These are phyloP conservation scores for Mesotaenium endlicherianum DNA, from an alignment of 139 green algal genomes.

Conservation along the genomic window DNA sequence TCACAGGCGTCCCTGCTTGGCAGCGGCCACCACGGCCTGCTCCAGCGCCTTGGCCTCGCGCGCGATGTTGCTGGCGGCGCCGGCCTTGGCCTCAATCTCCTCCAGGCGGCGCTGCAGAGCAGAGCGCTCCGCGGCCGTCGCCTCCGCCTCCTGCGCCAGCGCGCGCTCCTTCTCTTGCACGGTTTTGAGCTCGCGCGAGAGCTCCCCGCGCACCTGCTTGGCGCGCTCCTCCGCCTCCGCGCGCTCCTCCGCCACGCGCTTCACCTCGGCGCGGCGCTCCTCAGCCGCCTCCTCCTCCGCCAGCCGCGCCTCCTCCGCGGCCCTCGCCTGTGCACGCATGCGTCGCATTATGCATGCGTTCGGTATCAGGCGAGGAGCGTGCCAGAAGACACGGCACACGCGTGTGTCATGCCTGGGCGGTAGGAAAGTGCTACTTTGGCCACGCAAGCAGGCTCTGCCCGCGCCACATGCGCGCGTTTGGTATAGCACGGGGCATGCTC, in stretches of 20 bases:
- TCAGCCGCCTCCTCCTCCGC: background rate
- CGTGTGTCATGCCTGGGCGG: no score
- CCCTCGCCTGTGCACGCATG: no score
- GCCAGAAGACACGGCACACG: no score
- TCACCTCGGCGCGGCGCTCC: background rate
- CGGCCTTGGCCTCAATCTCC: slow-evolving; percentile 34
- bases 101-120: background rate
- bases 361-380: no score
- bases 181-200: background rate
- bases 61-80: background rate
- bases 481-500: no score
- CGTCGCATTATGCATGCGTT: no score
- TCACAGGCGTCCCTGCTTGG: slow-evolving; percentile 27
- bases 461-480: no score
- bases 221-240: background rate
- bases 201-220: background rate
- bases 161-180: slow-evolving; percentile 6
- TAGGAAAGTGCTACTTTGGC: no score
- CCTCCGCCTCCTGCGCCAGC: background rate
- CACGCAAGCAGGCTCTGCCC: no score
- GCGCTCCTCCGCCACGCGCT: slow-evolving; percentile 14
- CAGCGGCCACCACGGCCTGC: slow-evolving; percentile 3
- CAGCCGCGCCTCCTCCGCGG: no score
- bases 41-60: slow-evolving; percentile 28
- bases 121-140: background rate